Evolutionary conservation across 2,329 filamentous ascomycete species (phyloP), one percentile per base, ranked within the genome.

Genomic region (Pseudogymnoascus sp.): DNA sequence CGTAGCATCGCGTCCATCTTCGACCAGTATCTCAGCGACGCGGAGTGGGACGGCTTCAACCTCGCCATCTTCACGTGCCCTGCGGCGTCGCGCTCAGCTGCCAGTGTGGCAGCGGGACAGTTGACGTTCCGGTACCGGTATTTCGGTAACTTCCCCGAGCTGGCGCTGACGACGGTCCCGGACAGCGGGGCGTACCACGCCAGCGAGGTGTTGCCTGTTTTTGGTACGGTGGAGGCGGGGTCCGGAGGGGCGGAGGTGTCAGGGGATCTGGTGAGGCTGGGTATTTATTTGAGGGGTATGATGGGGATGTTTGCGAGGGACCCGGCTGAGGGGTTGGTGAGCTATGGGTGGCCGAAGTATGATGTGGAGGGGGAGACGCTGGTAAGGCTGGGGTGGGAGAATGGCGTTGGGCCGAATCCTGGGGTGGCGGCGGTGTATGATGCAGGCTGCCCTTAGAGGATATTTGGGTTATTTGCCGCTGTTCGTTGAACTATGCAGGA

Each of bases 261-360:
- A 5, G 69, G 69, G 49, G 68, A 77, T 16, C 3, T 49, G 62
- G 65, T 69, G 33, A 65, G 63, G 7, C 67, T 76, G 5, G 71
- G 68, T 21, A 66, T 68, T 21, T 76, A 74, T 43, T 69, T 77
- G 62, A 69, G 73, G 12, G 71, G 71, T 1, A 75, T 74, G 11
- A 77, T 75, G 75, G 70, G 74, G 0, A 66, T 74, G 1, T 77
- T 77, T 65, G 74, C 75, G 11, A 77, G 74, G 61, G 68, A 77
- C 64, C 74, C 76, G 1, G 61, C 61, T 6, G 66, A 72, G 26
- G 75, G 75, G 2, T 63, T 77, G 29, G 67, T 62, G 10, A 66
- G 62, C 1, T 74, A 73, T 7, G 69, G 71, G 21, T 74, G 72
- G 72, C 71, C 72, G 4, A 31, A 37, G 8, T 72, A 71, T 33